These are phyloP conservation scores for Kluyveromyces lactis DNA, from an alignment of 805 yeast species.

Conservation along the genomic window DNA sequence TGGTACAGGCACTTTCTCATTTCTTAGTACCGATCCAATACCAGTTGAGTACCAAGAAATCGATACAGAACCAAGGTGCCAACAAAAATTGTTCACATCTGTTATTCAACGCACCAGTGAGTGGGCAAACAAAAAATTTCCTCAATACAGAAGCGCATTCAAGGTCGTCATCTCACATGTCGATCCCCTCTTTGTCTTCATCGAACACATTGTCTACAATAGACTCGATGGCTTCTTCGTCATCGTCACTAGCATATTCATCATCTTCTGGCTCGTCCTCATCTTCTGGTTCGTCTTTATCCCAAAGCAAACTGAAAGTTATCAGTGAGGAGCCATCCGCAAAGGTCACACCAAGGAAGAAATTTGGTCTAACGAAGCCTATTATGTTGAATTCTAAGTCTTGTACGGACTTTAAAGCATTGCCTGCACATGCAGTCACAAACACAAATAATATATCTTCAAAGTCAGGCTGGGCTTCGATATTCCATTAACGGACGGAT, in stretches of 20 bases:
- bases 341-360: neutral
- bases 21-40: slow-evolving; percentile 68
- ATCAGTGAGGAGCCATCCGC: neutral
- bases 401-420: neutral
- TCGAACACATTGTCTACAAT: slow-evolving; percentile 29
- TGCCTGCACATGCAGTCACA: neutral
- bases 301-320: neutral
- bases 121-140: slow-evolving; percentile 10
- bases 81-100: slow-evolving; percentile 16
- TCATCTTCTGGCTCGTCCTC: slow-evolving; percentile 6
- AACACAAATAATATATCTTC: slow-evolving; percentile 2
- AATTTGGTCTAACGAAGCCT: slow-evolving; percentile 1
- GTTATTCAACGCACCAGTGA: slow-evolving; percentile 18
- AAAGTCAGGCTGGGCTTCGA: slow-evolving; percentile 16
- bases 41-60: slow-evolving; percentile 11
- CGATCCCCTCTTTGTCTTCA: slow-evolving; percentile 37
- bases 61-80: too few species aligned
- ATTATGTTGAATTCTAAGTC: slow-evolving; percentile 2
- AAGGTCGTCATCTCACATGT: slow-evolving; percentile 26
- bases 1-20: slow-evolving; percentile 60
- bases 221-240: slow-evolving; percentile 20
- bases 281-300: neutral
- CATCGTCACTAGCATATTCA: slow-evolving; percentile 32
- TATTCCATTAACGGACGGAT: slow-evolving; percentile 9
- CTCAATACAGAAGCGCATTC: slow-evolving; percentile 19